phyloP scores from a whole-genome alignment of 495 filamentous ascomycete species.

The Penicillium longicatenatum region DNA sequence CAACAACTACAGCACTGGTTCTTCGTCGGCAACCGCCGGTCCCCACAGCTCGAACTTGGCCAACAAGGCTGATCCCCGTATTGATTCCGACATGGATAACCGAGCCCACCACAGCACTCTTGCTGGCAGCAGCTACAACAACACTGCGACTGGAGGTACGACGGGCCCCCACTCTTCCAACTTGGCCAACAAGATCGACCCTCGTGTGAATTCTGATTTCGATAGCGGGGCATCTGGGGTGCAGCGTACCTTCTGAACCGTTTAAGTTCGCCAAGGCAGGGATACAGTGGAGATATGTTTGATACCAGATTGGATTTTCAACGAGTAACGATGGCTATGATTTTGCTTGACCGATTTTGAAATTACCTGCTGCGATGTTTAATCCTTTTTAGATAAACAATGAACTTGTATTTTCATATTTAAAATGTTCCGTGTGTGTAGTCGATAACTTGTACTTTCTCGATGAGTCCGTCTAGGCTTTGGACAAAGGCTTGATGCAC shows the following conservation, averaged over 20 bases:
- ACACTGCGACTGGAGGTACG: conserved; percentile 20
- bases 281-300: neutral
- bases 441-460: conserved; percentile 47
- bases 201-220: conserved; percentile 38
- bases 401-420: neutral
- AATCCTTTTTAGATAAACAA: neutral
- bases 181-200: conserved; percentile 44
- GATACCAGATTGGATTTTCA: neutral
- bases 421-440: conserved; percentile 35
- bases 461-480: conserved; percentile 32
- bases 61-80: conserved; percentile 52
- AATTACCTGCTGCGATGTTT: neutral
- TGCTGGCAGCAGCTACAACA: conserved; percentile 39
- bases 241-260: neutral
- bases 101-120: conserved; percentile 26
- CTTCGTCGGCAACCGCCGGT: conserved; percentile 9
- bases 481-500: conserved; percentile 39
- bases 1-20: neutral
- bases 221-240: neutral
- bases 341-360: neutral
- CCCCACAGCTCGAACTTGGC: conserved; percentile 40
- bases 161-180: conserved; percentile 39
- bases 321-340: neutral
- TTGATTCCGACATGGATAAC: conserved; percentile 49
- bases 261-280: neutral